Percentiles rank a stretch among this genome's conserved stretches.
Evolutionary conservation across 148 eudicot species (phyloP).

Genomic region (Dianthus caryophyllus): DNA sequence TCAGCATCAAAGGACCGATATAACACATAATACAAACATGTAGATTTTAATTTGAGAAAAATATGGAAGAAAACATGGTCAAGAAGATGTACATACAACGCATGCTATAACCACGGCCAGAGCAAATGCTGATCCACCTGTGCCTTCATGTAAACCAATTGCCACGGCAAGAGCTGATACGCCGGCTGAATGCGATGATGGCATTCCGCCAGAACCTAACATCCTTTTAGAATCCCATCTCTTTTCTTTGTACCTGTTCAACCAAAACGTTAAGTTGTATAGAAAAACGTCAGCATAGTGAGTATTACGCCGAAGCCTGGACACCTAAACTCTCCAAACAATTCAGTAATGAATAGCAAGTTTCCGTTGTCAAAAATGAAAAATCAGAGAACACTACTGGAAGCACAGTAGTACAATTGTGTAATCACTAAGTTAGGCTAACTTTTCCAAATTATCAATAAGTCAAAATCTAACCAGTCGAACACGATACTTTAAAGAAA

Average conservation of each 20-base stretch:
- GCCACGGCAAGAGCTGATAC: conserved; percentile 73
- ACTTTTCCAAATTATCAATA: not conserved
- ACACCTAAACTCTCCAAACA: not conserved
- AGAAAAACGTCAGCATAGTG: not conserved
- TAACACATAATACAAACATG: not conserved
- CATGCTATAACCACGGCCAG: conserved; percentile 83
- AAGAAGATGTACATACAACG: conserved; percentile 69
- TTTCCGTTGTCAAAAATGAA: not conserved
- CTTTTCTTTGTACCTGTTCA: conserved; percentile 81
- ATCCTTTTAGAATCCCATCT: conserved; percentile 92
- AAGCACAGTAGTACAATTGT: not conserved
- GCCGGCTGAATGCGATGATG: conserved; percentile 93
- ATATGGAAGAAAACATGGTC: conserved; percentile 4
- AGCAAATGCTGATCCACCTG: conserved; percentile 70
- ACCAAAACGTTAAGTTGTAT: conserved; percentile 19
- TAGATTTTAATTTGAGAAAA: not conserved
- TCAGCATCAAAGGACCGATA: not conserved
- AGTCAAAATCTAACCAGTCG: not conserved
- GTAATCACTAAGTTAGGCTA: not conserved
- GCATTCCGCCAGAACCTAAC: conserved; percentile 95
- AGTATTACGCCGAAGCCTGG: not conserved
- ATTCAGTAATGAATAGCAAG: not conserved
- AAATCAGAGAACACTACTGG: conserved; percentile 1
- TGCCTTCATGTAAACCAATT: conserved; percentile 78
- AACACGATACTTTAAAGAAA: not conserved